phyloP scores from a whole-genome alignment of 768 basidiomycete genomes.

The Mrakia hoshinonis region DNA sequence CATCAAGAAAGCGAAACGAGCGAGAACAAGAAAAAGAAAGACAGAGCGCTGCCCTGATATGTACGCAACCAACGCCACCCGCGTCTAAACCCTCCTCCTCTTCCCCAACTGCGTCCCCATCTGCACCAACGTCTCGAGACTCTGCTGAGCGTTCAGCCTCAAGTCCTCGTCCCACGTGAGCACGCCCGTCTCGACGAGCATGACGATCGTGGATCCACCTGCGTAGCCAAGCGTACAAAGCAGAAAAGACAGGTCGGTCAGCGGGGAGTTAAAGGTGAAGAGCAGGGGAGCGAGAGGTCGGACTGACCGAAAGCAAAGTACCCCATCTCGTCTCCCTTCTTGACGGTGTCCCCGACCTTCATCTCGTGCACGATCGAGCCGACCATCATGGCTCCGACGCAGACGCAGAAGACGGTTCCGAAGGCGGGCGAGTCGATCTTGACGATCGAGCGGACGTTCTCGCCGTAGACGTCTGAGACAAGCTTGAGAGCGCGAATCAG shows the following conservation, averaged over 20 bases:
- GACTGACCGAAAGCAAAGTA: slow-evolving; percentile 86
- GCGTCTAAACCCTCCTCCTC: background rate
- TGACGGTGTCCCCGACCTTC: slow-evolving; percentile 69
- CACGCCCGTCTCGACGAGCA: slow-evolving; percentile 73
- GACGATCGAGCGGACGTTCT: slow-evolving; percentile 86
- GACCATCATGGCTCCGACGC: slow-evolving; percentile 48
- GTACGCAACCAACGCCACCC: too few species aligned
- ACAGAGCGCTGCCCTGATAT: too few species aligned
- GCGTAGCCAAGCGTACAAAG: slow-evolving; percentile 27
- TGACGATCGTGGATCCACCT: slow-evolving; percentile 88
- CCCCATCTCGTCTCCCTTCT: slow-evolving; percentile 80
- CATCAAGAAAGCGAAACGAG: too few species aligned
- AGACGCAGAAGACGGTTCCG: slow-evolving; percentile 80
- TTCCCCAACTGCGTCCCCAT: slow-evolving; percentile 56
- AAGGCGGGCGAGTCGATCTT: slow-evolving; percentile 84
- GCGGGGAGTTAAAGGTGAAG: background rate
- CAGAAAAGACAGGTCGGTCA: background rate
- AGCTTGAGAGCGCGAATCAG: background rate
- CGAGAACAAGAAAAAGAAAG: too few species aligned
- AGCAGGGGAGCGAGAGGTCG: background rate
- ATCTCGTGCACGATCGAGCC: slow-evolving; percentile 81
- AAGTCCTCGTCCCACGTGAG: slow-evolving; percentile 85
- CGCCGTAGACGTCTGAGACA: slow-evolving; percentile 37
- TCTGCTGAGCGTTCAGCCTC: slow-evolving; percentile 45
- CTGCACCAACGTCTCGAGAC: slow-evolving; percentile 81